Evolutionary conservation across 345 rosid species (phyloP).

Genomic region (Orychophragmus violaceus): DNA sequence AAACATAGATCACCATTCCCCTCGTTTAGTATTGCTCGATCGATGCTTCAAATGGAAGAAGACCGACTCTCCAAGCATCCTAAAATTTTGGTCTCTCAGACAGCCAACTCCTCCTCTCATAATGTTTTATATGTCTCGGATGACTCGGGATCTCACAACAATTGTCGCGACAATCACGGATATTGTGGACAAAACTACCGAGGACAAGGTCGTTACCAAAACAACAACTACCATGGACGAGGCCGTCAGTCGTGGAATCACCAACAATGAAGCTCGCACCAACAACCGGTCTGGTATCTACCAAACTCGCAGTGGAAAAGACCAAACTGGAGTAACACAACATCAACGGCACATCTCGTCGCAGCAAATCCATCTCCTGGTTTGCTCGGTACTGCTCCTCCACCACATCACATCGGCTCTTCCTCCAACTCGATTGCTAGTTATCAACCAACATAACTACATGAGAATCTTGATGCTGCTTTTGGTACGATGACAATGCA

Average conservation of each 20-base stretch:
- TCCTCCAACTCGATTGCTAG: too few species aligned
- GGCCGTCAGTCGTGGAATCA: background rate
- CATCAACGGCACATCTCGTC: background rate
- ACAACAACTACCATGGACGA: background rate
- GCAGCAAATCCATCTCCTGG: background rate
- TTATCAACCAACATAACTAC: background rate
- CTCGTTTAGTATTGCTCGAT: background rate
- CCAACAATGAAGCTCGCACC: too few species aligned
- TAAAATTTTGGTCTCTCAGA: too few species aligned
- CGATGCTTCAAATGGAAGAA: background rate
- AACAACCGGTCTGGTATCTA: background rate
- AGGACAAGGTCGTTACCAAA: background rate
- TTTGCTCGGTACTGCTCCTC: background rate
- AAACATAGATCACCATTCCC: background rate
- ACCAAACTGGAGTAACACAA: too few species aligned
- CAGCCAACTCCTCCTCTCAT: background rate
- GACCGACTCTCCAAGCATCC: too few species aligned
- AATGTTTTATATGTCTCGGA: background rate
- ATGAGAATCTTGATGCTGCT: background rate
- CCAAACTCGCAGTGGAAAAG: background rate
- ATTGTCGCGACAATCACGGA: background rate
- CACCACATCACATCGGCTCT: too few species aligned
- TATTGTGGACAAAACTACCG: too few species aligned
- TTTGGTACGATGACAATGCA: background rate
- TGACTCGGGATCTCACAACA: too few species aligned